Evolutionary conservation across 2,329 filamentous ascomycete genomes (phyloP).

Genomic region (Claviceps sp.): DNA sequence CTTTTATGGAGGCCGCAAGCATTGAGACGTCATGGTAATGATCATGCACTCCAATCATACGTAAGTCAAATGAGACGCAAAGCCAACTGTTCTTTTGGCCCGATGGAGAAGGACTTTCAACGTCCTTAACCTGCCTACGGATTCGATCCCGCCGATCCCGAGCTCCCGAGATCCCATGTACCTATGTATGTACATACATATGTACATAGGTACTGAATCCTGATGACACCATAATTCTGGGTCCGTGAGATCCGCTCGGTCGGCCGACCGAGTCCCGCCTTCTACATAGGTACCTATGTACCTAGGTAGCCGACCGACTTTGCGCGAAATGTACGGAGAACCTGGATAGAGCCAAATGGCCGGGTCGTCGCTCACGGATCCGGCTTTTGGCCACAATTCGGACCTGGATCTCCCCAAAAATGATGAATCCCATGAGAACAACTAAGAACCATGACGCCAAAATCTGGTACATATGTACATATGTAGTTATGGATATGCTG

Average conservation of each 20-base stretch:
- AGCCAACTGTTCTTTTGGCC: no score
- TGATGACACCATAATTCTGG: neutral
- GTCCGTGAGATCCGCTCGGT: neutral
- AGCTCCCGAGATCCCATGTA: no score
- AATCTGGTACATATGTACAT: neutral
- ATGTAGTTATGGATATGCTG: no score
- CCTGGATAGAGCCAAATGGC: neutral
- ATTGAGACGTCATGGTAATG: no score
- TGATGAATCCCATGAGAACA: neutral
- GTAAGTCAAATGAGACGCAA: no score
- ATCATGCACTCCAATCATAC: no score
- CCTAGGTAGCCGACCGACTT: neutral
- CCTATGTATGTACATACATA: no score
- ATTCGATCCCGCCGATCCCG: no score
- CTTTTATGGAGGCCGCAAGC: no score
- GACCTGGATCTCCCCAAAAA: neutral
- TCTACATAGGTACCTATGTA: no score
- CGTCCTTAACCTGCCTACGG: neutral
- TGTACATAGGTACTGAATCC: no score
- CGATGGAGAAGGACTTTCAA: no score
- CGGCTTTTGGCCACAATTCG: neutral
- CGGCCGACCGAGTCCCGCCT: slow-evolving; percentile 3
- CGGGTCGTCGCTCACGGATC: neutral
- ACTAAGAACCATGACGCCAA: neutral
- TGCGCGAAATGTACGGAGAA: neutral